Evolutionary conservation across 2,329 filamentous ascomycete genomes (phyloP).

Genomic region (Didymosphaeria variabile): DNA sequence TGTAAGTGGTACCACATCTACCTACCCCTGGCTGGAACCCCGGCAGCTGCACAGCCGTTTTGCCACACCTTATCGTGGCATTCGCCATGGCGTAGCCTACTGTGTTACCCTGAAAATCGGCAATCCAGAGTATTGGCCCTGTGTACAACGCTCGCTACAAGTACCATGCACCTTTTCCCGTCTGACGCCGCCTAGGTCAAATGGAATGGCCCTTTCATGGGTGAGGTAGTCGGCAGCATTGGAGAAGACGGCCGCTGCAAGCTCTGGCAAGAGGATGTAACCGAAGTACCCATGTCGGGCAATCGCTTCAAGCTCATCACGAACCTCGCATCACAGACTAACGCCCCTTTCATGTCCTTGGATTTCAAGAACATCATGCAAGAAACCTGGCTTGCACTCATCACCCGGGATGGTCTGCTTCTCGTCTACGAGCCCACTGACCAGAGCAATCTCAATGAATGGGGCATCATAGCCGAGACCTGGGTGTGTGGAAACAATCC

Average conservation of each 20-base stretch:
- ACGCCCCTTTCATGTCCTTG: conserved; percentile 77
- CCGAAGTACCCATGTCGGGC: conserved; percentile 75
- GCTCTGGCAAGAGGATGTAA: conserved; percentile 91
- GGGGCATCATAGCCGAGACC: conserved; percentile 78
- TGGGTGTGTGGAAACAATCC: conserved; percentile 69
- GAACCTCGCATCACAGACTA: conserved; percentile 71
- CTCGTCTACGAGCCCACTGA: conserved; percentile 86
- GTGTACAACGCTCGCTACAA: neutral
- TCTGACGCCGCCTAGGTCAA: conserved; percentile 69
- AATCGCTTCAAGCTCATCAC: conserved; percentile 80
- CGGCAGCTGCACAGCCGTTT: conserved; percentile 29
- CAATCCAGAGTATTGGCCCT: neutral
- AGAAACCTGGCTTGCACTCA: conserved; percentile 85
- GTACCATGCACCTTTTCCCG: neutral
- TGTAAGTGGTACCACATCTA: conserved; percentile 60
- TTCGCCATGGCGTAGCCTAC: neutral
- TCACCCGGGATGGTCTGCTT: conserved; percentile 82
- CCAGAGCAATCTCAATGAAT: conserved; percentile 81
- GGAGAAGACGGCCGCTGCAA: conserved; percentile 90
- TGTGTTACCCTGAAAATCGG: conserved; percentile 1
- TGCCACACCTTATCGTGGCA: conserved; percentile 22
- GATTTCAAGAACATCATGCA: conserved; percentile 86
- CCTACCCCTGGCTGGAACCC: conserved; percentile 23
- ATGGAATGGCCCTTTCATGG: conserved; percentile 91
- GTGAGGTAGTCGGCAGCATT: conserved; percentile 87